A percentile compares a stretch with the other conserved stretches of the same genome.
Evolutionary conservation across 176 grass and related monocot genomes (phyloP).

Genomic region (sorghum (Sorghum bicolor)): DNA sequence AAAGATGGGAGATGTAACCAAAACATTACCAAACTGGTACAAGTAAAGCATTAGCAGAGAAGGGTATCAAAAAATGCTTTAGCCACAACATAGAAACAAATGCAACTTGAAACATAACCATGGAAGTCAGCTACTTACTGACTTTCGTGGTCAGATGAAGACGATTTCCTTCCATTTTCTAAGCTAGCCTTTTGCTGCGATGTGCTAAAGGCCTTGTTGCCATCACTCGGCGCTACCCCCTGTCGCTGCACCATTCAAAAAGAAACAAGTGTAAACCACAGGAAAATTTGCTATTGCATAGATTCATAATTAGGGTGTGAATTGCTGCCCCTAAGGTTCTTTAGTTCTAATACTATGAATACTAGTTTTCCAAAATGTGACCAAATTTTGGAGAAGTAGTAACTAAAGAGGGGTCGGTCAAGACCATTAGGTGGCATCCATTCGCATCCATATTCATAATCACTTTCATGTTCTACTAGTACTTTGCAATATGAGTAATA

Average conservation of each 20-base stretch:
- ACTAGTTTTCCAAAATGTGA: neutral
- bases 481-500: neutral
- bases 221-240: conserved; percentile 36
- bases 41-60: neutral
- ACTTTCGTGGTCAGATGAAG: conserved; percentile 82
- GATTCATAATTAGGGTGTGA: neutral
- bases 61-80: neutral
- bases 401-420: neutral
- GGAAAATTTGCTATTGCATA: neutral
- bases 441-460: neutral
- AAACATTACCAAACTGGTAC: neutral
- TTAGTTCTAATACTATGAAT: neutral
- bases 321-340: neutral
- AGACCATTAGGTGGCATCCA: neutral
- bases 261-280: conserved; percentile 6
- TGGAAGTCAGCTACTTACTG: conserved; percentile 61
- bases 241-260: conserved; percentile 51
- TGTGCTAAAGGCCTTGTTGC: conserved; percentile 44
- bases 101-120: conserved; percentile 20
- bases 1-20: conserved; percentile 20
- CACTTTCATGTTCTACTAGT: neutral
- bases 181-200: conserved; percentile 37
- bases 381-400: neutral
- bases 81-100: neutral
- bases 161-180: conserved; percentile 75